Evolutionary conservation across 129 eudicot species (phyloP), one percentile per base, ranked within the genome.

Genomic region (Kitagawia praeruptora): DNA sequence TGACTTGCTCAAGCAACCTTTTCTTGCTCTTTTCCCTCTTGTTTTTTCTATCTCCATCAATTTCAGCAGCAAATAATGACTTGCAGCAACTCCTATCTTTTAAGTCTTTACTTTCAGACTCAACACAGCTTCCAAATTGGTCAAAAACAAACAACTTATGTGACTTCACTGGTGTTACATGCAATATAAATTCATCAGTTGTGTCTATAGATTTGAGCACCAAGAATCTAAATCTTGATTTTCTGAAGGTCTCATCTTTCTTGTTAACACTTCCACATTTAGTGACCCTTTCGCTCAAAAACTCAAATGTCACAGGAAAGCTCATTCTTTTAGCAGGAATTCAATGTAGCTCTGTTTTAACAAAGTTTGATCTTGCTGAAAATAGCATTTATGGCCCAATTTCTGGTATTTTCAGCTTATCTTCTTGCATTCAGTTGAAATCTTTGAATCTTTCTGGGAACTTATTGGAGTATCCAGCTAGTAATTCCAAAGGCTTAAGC

Each of bases 331-430:
- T 75, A 3, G 58, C 87, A 8, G 80, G 88, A 86, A 74, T 84
- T 81, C 66, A 54, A 54, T 91, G 97, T 53, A 81, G 86, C 39
- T 34, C 80, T 37, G 79, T 77, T 2, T 78, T 93, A 46, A 53
- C 16, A 5, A 63, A 79, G 13, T n/a, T 93, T 79, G 98, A 93
- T 87, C 96, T 93, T 79, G 76, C 90, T 18, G 86, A 47, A 3
- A 93, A 93, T 81, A 75, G 81, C 72, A 81, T 93, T 80, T 84
- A 93, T 11, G 97, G 98, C 15, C 83, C 96, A 64, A 45, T 87
- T 41, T 47, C 86, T 27, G 90, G 84, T 80, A 14, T 93, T 74
- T 67, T 80, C 0, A 12, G 48, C 41, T 83, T 93, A 8, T 75
- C 86, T 0, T 73, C 75, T 21, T 93, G 98, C 81, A 51, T 88